Evolutionary conservation across 2,329 filamentous ascomycete genomes (phyloP).

Genomic region (Alternaria postmessia): DNA sequence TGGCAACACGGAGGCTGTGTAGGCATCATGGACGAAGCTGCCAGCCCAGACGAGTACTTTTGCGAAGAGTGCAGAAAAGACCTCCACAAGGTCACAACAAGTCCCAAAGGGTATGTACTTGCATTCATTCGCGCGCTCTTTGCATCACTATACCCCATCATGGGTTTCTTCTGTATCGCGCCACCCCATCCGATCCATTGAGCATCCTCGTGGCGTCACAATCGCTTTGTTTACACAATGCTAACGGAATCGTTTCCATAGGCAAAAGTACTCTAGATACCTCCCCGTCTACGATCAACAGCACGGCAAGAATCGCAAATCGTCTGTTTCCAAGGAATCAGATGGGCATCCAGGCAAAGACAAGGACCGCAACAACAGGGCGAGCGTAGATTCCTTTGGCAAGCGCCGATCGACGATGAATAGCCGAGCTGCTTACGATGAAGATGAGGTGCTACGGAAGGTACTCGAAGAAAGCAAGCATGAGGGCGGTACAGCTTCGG

Average conservation of each 20-base stretch:
- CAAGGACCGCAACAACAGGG: constrained; percentile 63
- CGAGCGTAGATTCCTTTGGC: constrained; percentile 66
- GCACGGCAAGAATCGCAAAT: constrained; percentile 64
- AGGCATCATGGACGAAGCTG: constrained; percentile 92
- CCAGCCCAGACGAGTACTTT: constrained; percentile 95
- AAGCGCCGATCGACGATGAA: constrained; percentile 98
- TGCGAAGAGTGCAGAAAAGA: constrained; percentile 95
- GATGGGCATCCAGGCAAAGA: constrained; percentile 63
- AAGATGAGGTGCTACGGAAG: constrained; percentile 85
- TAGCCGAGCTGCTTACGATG: constrained; percentile 93
- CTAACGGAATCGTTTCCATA: constrained; percentile 41
- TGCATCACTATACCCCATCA: constrained; percentile 9
- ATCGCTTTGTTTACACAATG: neutral
- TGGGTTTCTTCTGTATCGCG: neutral
- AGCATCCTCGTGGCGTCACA: neutral
- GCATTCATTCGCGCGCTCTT: constrained; percentile 18
- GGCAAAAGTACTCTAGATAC: constrained; percentile 70
- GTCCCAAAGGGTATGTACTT: constrained; percentile 80
- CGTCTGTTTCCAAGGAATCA: constrained; percentile 71
- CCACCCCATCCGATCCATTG: neutral
- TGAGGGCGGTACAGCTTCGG: constrained; percentile 68
- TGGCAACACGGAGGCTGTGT: constrained; percentile 99
- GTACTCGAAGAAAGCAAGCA: constrained; percentile 96
- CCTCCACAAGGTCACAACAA: constrained; percentile 82
- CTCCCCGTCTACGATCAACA: constrained; percentile 65